Evolutionary conservation across 2,329 filamentous ascomycete genomes (phyloP), one percentile per base, ranked within the genome.

Genomic region (Beauveria sp.): DNA sequence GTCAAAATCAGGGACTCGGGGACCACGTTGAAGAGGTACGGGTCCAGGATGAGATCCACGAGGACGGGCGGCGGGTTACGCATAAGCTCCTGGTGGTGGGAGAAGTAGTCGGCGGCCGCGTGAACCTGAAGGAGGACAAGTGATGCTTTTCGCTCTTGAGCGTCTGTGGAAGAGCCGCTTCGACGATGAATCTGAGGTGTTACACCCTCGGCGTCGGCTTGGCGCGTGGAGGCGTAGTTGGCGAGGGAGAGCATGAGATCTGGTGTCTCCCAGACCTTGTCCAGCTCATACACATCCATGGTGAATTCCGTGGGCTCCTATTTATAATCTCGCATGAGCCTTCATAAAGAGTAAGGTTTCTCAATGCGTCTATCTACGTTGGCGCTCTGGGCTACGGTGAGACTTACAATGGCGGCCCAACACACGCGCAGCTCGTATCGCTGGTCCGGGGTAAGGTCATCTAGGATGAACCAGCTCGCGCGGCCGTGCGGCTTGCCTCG

Each of bases 371-470:
- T 38, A 31, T 26, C 12, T 31, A 40, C 12, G 1, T 24, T 58
- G 43, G 10, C 20, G 34, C 12, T 9, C 22, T 34, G 12, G 12
- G 26, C 38, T 38, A 51, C 16, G 43, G 58, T 53, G 43, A 53
- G 38, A 81, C 89, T 75, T 82, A 96, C 93, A 64, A 88, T 95
- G 46, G 95, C 95, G 64, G 91, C 82, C 93, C 93, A 99, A 77
- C 93, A 98, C 63, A 97, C 81, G 60, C 95, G 87, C 54, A 96
- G 83, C 78, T 99, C 95, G 79, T 98, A 97, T 66, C 92, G 84
- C 69, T 88, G 88, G 12, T 85, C 84, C 42, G 85, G 82, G n/a
- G 76, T 80, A 60, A 99, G 79, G 40, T 81, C 77, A 62, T 89
- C 83, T 6, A 99, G 83, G 8, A 93, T 76, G 67, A 92, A 83